These are phyloP conservation scores for Oxytropis ochrocephala DNA, from an alignment of 306 rosid species.

Conservation along the genomic window DNA sequence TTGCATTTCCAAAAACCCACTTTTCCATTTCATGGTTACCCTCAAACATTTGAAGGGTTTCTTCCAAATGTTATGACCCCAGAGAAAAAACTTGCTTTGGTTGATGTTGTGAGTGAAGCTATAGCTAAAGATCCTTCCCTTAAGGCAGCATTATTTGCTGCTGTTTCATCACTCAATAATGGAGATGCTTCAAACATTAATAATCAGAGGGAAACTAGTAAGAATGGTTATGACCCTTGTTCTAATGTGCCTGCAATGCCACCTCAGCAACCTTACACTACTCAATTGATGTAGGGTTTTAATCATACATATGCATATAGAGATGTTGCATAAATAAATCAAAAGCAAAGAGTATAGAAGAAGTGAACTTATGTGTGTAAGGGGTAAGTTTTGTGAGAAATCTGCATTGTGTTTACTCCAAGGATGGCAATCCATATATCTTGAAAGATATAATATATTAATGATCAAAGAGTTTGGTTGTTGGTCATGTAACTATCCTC, in stretches of 20 bases:
- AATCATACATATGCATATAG: background rate
- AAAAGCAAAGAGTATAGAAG: background rate
- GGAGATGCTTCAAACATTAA: conserved; percentile 5
- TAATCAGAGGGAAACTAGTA: background rate
- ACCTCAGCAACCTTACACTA: background rate
- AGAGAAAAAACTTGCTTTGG: conserved; percentile 25
- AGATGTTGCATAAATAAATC: background rate
- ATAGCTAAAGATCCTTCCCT: conserved; percentile 30
- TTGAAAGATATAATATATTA: background rate
- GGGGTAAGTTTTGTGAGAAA: background rate
- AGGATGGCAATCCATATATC: background rate
- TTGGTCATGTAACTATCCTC: background rate
- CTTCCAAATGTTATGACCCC: background rate
- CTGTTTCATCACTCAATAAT: conserved; percentile 28
- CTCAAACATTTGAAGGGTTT: conserved; percentile 8
- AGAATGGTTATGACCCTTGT: conserved; percentile 6
- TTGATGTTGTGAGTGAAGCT: conserved; percentile 32
- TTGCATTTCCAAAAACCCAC: conserved; percentile 27
- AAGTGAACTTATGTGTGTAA: background rate
- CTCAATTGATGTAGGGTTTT: background rate
- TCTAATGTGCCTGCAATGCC: background rate
- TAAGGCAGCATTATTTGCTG: conserved; percentile 23
- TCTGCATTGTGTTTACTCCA: background rate
- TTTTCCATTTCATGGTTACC: conserved; percentile 20
- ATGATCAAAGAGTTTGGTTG: background rate